Evolutionary conservation across 352 stramenopile species (phyloP).

Genomic region (Globisporangium cylindrosporum): DNA sequence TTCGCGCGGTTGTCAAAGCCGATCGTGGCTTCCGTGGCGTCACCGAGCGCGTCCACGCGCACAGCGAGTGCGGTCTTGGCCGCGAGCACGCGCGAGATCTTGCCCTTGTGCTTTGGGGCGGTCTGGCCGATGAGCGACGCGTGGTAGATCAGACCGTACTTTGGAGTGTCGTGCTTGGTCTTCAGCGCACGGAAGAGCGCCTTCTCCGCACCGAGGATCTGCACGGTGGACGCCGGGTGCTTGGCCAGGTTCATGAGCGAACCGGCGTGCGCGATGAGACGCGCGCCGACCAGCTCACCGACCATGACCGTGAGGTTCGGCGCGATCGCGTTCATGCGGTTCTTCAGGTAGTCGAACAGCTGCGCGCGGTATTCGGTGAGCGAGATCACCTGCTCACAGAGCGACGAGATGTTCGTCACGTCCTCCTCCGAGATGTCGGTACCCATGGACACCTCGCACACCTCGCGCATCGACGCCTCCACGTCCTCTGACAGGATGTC

Average conservation of each 20-base stretch:
- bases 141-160: constrained; percentile 99
- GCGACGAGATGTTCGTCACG: constrained; percentile 94
- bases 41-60: constrained; percentile 98
- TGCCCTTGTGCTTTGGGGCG: constrained; percentile 99
- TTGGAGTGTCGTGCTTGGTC: constrained; percentile 99
- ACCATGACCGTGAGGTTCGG: constrained; percentile 99
- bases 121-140: constrained; percentile 99
- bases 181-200: constrained; percentile 99
- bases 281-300: constrained; percentile 97
- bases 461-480: constrained; percentile 95
- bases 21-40: constrained; percentile 94
- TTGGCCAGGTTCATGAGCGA: constrained; percentile 99
- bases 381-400: constrained; percentile 91
- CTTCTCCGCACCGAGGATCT: constrained; percentile 99
- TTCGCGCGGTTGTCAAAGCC: constrained; percentile 97
- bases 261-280: constrained; percentile 99
- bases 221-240: constrained; percentile 97
- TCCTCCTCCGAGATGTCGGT: constrained; percentile 99
- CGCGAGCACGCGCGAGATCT: constrained; percentile 98
- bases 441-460: constrained; percentile 99
- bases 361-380: constrained; percentile 91
- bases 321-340: constrained; percentile 99
- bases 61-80: constrained; percentile 98
- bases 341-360: constrained; percentile 99
- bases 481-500: constrained; percentile 89